Percentiles rank a stretch among this genome's conserved stretches.
Evolutionary conservation across 129 eudicot genomes (phyloP).

Genomic region (Ambrosia artemisiifolia): DNA sequence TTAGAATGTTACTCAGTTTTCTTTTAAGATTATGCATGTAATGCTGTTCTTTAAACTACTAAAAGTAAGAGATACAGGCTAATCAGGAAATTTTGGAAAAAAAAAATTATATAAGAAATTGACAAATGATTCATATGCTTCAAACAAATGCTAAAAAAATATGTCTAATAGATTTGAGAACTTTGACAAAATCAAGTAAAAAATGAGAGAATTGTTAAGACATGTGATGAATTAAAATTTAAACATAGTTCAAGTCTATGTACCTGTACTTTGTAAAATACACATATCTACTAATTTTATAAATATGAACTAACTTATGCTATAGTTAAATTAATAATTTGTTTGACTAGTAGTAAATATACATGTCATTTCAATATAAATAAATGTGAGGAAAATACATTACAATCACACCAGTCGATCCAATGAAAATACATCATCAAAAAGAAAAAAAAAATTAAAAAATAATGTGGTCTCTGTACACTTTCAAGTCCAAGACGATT

Average conservation of each 20-base stretch:
- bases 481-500: slow-evolving; percentile 15
- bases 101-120: neutral
- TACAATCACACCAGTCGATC: neutral
- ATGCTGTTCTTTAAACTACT: neutral
- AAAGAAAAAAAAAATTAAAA: neutral
- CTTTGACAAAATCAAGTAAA: neutral
- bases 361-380: neutral
- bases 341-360: too few species aligned
- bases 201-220: neutral
- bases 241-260: neutral
- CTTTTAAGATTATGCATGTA: neutral
- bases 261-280: too few species aligned
- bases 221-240: neutral
- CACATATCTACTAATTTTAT: too few species aligned
- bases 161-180: neutral
- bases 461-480: slow-evolving; percentile 27
- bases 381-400: neutral
- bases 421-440: neutral
- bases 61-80: neutral
- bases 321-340: too few species aligned
- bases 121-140: neutral
- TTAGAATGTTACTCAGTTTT: neutral
- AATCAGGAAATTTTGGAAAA: neutral
- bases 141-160: neutral
- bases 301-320: too few species aligned